These are phyloP conservation scores for Suillus variegatus DNA, from an alignment of 768 basidiomycete genomes.

Conservation along the genomic window DNA sequence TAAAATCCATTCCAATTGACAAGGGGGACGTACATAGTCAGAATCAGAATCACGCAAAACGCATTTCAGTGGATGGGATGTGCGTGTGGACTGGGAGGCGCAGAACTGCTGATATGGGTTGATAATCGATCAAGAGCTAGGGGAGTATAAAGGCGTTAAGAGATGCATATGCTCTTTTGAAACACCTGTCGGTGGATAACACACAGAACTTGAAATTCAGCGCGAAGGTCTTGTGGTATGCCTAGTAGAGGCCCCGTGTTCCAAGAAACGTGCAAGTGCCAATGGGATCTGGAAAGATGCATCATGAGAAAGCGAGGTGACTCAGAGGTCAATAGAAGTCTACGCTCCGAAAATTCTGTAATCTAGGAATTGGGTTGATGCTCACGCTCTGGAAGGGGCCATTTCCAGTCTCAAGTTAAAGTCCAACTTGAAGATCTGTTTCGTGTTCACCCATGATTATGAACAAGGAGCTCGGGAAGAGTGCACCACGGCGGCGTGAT, in stretches of 20 bases:
- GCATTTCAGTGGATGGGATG: neutral
- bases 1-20: neutral
- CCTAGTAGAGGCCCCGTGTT: neutral
- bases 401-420: neutral
- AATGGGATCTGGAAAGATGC: neutral
- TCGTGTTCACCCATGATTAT: neutral
- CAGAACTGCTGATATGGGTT: no score
- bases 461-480: neutral
- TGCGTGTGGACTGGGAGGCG: no score
- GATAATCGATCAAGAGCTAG: no score
- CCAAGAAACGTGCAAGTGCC: no score
- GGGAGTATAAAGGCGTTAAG: no score
- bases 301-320: no score
- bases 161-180: no score
- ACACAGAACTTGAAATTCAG: neutral
- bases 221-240: neutral
- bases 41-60: neutral
- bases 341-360: neutral
- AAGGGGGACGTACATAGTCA: neutral
- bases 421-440: neutral
- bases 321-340: neutral
- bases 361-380: neutral
- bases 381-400: neutral
- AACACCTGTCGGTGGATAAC: neutral
- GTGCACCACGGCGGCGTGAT: neutral